phyloP scores from a whole-genome alignment of 345 rosid species.

The Arabis hirsuta region DNA sequence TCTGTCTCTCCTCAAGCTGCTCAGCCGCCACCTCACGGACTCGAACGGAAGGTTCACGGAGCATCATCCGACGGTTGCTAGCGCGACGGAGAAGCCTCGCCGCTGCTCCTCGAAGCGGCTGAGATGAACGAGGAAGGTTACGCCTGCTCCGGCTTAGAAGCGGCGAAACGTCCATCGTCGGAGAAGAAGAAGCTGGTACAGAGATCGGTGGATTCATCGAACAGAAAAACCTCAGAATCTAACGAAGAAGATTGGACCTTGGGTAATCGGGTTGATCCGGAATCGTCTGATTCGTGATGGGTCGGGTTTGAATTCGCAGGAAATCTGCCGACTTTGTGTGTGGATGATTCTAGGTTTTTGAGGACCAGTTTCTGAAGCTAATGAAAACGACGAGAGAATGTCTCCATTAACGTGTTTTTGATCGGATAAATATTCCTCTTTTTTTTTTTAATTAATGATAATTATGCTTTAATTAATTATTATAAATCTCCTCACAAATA shows the following conservation, averaged over 20 bases:
- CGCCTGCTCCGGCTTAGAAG: constrained; percentile 66
- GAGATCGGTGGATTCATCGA: constrained; percentile 50
- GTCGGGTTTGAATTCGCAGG: constrained; percentile 35
- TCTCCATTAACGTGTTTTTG: constrained; percentile 1
- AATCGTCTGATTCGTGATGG: constrained; percentile 30
- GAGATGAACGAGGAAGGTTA: constrained; percentile 53
- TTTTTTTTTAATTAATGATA: too few relatives aligned
- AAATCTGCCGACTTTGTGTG: constrained; percentile 14
- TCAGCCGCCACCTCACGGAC: constrained; percentile 89
- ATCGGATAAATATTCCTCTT: background rate
- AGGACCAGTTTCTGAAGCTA: background rate
- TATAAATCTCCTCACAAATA: too few relatives aligned
- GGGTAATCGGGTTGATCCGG: constrained; percentile 27
- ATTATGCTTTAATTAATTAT: too few relatives aligned
- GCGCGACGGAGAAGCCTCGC: constrained; percentile 77
- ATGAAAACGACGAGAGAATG: constrained; percentile 33
- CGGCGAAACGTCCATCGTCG: constrained; percentile 56
- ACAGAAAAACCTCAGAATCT: background rate
- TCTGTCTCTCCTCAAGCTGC: constrained; percentile 86
- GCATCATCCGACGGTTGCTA: constrained; percentile 80
- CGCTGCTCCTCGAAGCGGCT: constrained; percentile 63
- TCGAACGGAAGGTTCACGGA: constrained; percentile 73
- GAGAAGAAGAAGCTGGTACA: constrained; percentile 39
- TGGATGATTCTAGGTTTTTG: constrained; percentile 35
- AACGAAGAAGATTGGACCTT: constrained; percentile 22